Conservation (phyloP, 306 rosid genomes). For the Glycine latifolia region DNA sequence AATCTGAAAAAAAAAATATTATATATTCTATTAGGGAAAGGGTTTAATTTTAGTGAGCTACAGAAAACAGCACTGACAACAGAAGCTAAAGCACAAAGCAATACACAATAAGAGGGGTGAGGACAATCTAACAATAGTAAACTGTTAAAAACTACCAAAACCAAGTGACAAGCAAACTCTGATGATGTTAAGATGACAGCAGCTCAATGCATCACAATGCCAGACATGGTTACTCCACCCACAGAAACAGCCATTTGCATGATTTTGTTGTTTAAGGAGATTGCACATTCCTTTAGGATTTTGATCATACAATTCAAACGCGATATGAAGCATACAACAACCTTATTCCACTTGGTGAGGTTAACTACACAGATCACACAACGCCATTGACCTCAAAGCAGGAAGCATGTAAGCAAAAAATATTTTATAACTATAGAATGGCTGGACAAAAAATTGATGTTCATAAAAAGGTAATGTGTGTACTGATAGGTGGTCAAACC, state of each 20-base stretch:
- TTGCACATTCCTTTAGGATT: slow-evolving; percentile 16
- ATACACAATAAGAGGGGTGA: slow-evolving; percentile 18
- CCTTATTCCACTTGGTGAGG: neutral
- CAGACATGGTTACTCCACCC: slow-evolving; percentile 18
- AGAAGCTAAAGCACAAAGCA: slow-evolving; percentile 25
- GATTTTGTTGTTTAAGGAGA: slow-evolving; percentile 21
- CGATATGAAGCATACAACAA: neutral
- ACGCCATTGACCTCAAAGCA: neutral
- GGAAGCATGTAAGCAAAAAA: slow-evolving; percentile 3
- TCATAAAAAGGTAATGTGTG: slow-evolving; percentile 7
- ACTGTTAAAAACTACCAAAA: slow-evolving; percentile 11
- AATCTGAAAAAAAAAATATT: neutral
- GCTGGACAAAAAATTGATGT: slow-evolving; percentile 7
- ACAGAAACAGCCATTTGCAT: slow-evolving; percentile 26
- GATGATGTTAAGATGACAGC: neutral
- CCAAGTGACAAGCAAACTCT: slow-evolving; percentile 1
- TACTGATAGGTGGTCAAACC: neutral
- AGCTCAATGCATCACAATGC: slow-evolving; percentile 28
- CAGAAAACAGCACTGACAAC: slow-evolving; percentile 25
- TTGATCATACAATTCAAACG: slow-evolving; percentile 5
- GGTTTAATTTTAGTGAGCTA: slow-evolving; percentile 5
- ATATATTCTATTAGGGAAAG: slow-evolving; percentile 5
- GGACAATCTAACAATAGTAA: slow-evolving; percentile 14
- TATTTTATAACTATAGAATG: slow-evolving; percentile 6
- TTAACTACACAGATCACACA: neutral